A percentile compares a stretch with the other conserved stretches of the same genome.
Conservation (phyloP, 2,329 filamentous ascomycete genomes). For the Monosporascus cannonballus region DNA sequence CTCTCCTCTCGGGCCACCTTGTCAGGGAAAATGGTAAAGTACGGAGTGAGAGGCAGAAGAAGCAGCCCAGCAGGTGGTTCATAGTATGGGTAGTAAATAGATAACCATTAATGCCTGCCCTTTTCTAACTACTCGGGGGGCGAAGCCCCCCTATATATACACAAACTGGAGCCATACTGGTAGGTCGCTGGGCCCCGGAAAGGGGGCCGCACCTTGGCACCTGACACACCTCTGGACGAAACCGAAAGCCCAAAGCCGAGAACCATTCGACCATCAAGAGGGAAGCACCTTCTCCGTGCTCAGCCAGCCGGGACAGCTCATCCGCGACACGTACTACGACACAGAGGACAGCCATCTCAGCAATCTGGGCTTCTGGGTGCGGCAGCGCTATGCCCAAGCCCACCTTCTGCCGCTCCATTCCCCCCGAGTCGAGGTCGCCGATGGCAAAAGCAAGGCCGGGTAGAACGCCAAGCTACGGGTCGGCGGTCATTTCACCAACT, state of each 20-base stretch:
- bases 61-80: too few relatives aligned
- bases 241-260: neutral
- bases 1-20: neutral
- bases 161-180: too few relatives aligned
- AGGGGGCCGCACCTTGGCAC: too few relatives aligned
- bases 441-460: neutral
- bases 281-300: slow-evolving; percentile 1
- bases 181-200: too few relatives aligned
- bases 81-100: too few relatives aligned
- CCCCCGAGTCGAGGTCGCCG: neutral
- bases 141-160: too few relatives aligned
- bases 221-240: neutral
- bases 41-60: too few relatives aligned
- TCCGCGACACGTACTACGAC: slow-evolving; percentile 15
- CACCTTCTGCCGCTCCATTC: too few relatives aligned
- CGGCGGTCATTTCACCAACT: slow-evolving; percentile 9
- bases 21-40: too few relatives aligned
- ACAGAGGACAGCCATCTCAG: slow-evolving; percentile 8
- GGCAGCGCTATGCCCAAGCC: slow-evolving; percentile 5
- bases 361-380: slow-evolving; percentile 11
- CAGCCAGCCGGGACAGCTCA: slow-evolving; percentile 1
- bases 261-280: too few relatives aligned
- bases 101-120: too few relatives aligned
- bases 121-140: too few relatives aligned
- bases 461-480: slow-evolving; percentile 14